Evolutionary conservation across 2,329 filamentous ascomycete species (phyloP).

Genomic region (Colletotrichum musae): DNA sequence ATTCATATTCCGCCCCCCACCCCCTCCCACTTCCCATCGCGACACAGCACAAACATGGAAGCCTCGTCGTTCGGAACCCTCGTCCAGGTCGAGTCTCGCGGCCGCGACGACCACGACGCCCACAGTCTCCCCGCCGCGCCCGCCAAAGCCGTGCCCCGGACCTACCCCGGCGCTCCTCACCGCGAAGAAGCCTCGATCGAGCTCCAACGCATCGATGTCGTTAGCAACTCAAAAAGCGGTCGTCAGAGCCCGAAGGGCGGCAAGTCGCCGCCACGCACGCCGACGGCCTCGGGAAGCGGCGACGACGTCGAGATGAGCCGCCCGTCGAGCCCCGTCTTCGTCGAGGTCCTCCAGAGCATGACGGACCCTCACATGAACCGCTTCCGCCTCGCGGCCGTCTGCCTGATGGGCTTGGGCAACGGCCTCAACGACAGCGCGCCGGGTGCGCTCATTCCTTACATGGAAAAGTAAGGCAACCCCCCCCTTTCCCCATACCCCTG

Average conservation of each 20-base stretch:
- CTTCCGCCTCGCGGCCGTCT: slow-evolving; percentile 76
- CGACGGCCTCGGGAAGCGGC: slow-evolving; percentile 30
- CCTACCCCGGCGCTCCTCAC: slow-evolving; percentile 56
- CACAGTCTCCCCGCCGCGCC: slow-evolving; percentile 48
- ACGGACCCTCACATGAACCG: slow-evolving; percentile 77
- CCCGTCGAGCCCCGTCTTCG: slow-evolving; percentile 62
- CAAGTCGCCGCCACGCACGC: slow-evolving; percentile 11
- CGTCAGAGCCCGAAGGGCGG: not conserved
- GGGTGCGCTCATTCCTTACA: slow-evolving; percentile 85
- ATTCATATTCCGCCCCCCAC: too few relatives aligned
- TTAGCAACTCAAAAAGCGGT: not conserved
- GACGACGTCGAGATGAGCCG: slow-evolving; percentile 69
- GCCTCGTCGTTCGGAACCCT: slow-evolving; percentile 51
- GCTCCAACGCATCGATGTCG: slow-evolving; percentile 45
- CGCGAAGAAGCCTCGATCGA: slow-evolving; percentile 47
- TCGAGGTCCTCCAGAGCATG: slow-evolving; percentile 68
- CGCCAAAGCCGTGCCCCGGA: slow-evolving; percentile 55
- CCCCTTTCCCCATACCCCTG: not conserved
- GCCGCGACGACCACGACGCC: slow-evolving; percentile 40
- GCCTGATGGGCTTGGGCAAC: slow-evolving; percentile 76
- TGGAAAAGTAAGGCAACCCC: slow-evolving; percentile 69
- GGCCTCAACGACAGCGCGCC: slow-evolving; percentile 83
- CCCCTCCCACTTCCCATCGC: not conserved
- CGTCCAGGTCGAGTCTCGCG: slow-evolving; percentile 50
- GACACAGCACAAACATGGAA: slow-evolving; percentile 48